Percentiles rank a stretch among this genome's conserved stretches.
phyloP scores from a whole-genome alignment of 2,329 filamentous ascomycete genomes.

The Aaosphaeria arxii region DNA sequence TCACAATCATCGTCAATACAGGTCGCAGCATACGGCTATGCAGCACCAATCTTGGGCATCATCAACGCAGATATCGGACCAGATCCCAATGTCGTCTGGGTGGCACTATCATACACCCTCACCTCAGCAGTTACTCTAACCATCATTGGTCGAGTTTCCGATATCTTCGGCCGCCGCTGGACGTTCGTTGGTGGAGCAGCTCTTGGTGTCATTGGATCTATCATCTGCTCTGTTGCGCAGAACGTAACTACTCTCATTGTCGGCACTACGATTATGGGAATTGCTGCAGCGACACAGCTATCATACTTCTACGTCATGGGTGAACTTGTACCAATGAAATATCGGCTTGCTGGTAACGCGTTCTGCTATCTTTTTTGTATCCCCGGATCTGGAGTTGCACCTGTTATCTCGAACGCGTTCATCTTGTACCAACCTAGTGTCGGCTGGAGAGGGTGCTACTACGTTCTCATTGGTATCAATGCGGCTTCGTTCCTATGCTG shows the following conservation, averaged over 20 bases:
- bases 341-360: slow-evolving; percentile 7
- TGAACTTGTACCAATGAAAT: slow-evolving; percentile 16
- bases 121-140: slow-evolving; percentile 2
- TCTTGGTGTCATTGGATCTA: slow-evolving; percentile 11
- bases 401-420: slow-evolving; percentile 8
- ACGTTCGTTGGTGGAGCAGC: slow-evolving; percentile 26
- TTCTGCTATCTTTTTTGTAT: slow-evolving; percentile 10
- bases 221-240: slow-evolving; percentile 2
- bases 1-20: too few relatives aligned
- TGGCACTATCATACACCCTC: slow-evolving; percentile 4
- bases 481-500: slow-evolving; percentile 6
- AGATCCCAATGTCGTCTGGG: slow-evolving; percentile 2
- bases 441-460: slow-evolving; percentile 16
- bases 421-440: slow-evolving; percentile 5
- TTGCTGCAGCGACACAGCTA: slow-evolving; percentile 12
- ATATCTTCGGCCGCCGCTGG: slow-evolving; percentile 26
- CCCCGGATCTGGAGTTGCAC: slow-evolving; percentile 8
- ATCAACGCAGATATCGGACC: slow-evolving; percentile 8
- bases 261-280: slow-evolving; percentile 10
- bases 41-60: slow-evolving; percentile 6
- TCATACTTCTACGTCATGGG: slow-evolving; percentile 14
- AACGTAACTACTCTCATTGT: slow-evolving; percentile 4
- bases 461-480: slow-evolving; percentile 11
- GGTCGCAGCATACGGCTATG: slow-evolving; percentile 3
- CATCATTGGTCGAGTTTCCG: slow-evolving; percentile 7